phyloP scores from a whole-genome alignment of 768 basidiomycete species.

The Psilocybe subaeruginosa region DNA sequence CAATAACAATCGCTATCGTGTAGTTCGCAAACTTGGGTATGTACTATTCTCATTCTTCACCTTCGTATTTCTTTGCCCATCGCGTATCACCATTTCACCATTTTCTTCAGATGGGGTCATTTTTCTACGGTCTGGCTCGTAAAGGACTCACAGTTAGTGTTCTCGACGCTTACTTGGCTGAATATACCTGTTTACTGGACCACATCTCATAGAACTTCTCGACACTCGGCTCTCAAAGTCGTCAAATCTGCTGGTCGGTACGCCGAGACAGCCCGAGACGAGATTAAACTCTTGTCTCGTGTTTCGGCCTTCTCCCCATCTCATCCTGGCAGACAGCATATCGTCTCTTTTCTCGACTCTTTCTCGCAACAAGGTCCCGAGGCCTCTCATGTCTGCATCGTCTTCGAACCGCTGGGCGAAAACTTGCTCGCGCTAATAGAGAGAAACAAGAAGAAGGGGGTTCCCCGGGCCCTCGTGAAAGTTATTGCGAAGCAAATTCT shows the following conservation, averaged over 20 bases:
- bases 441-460: constrained; percentile 81
- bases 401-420: constrained; percentile 86
- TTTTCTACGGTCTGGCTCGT: constrained; percentile 96
- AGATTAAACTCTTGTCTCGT: constrained; percentile 88
- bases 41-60: constrained; percentile 7
- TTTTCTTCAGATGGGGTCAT: constrained; percentile 78
- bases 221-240: constrained; percentile 91
- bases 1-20: constrained; percentile 80
- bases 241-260: constrained; percentile 95
- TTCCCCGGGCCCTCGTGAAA: constrained; percentile 82
- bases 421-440: constrained; percentile 76
- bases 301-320: constrained; percentile 71
- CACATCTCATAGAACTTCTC: constrained; percentile 50
- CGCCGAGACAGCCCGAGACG: constrained; percentile 95
- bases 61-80: constrained; percentile 22
- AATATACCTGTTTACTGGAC: constrained; percentile 13
- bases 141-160: constrained; percentile 64
- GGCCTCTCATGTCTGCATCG: constrained; percentile 83
- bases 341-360: constrained; percentile 91
- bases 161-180: neutral
- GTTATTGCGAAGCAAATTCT: constrained; percentile 85
- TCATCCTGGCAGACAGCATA: constrained; percentile 78
- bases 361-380: constrained; percentile 80
- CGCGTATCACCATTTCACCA: constrained; percentile 25
- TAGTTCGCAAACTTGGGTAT: constrained; percentile 91